Percentiles rank a stretch among this genome's conserved stretches.
These are phyloP conservation scores for Kandelia obovata DNA, from an alignment of 345 rosid genomes.

Conservation along the genomic window DNA sequence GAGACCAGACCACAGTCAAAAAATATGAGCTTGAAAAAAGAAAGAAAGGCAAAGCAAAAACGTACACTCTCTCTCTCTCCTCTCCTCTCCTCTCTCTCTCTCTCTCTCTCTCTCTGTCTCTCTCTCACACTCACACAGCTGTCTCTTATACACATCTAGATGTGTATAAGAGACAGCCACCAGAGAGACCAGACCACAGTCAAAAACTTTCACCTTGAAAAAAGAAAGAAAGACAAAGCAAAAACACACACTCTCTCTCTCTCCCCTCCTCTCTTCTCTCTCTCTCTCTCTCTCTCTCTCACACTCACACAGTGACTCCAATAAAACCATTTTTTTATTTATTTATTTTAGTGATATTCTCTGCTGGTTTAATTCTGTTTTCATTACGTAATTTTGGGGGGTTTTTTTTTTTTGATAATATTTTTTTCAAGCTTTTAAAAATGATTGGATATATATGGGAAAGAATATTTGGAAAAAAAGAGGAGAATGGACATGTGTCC, in stretches of 20 bases:
- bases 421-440: too few species aligned
- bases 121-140: too few species aligned
- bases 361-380: too few species aligned
- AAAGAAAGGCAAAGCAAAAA: slow-evolving; percentile 10
- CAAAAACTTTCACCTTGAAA: slow-evolving; percentile 18
- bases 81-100: too few species aligned
- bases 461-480: slow-evolving; percentile 11
- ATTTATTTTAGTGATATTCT: too few species aligned
- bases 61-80: background rate
- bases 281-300: too few species aligned
- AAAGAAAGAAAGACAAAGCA: background rate
- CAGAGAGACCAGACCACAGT: slow-evolving; percentile 12
- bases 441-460: background rate
- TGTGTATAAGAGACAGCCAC: too few species aligned
- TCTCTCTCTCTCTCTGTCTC: too few species aligned
- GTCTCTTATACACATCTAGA: too few species aligned
- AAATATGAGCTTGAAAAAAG: slow-evolving; percentile 14
- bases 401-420: background rate
- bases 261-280: too few species aligned
- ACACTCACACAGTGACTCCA: too few species aligned
- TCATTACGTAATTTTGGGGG: background rate
- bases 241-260: slow-evolving; percentile 5
- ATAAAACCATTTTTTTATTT: too few species aligned
- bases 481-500: slow-evolving; percentile 19
- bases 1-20: slow-evolving; percentile 19